Conservation (phyloP, 306 rosid species). For the Pachyrhizus erosus region DNA sequence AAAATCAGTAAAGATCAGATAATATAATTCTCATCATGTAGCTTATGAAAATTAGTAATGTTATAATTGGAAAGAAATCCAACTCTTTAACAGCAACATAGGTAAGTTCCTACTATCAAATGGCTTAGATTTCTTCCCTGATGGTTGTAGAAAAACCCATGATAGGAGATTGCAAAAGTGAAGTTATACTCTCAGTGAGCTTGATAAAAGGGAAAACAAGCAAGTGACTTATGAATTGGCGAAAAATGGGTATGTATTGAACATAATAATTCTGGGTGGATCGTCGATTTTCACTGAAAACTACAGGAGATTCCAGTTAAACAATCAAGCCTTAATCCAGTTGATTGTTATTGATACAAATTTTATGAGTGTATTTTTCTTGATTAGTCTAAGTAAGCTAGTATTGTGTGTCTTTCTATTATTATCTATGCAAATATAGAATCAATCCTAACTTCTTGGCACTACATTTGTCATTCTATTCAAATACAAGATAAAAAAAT, state of each 20-base stretch:
- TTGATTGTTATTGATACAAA: background rate
- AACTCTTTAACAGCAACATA: conserved; percentile 10
- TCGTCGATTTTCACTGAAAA: background rate
- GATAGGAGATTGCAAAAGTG: background rate
- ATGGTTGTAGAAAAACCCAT: background rate
- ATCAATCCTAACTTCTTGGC: background rate
- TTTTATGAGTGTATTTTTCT: conserved; percentile 20
- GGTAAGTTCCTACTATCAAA: conserved; percentile 1
- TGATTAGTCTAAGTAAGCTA: background rate
- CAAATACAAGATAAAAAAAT: background rate
- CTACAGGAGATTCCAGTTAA: conserved; percentile 8
- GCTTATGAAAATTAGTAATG: conserved; percentile 5
- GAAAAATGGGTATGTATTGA: conserved; percentile 19
- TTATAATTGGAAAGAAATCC: conserved; percentile 20
- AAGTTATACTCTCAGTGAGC: conserved; percentile 16
- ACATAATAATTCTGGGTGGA: background rate
- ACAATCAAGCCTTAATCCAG: background rate
- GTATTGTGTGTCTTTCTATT: background rate
- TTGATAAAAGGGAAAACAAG: conserved; percentile 6
- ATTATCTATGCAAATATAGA: background rate
- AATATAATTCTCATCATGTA: conserved; percentile 10
- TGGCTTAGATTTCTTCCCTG: conserved; percentile 2
- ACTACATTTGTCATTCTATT: conserved; percentile 7
- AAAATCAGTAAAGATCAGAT: conserved; percentile 36
- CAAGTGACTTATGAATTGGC: background rate